These are phyloP conservation scores for Scheffersomyces ergatensis DNA, from an alignment of 805 yeast genomes.

Conservation along the genomic window DNA sequence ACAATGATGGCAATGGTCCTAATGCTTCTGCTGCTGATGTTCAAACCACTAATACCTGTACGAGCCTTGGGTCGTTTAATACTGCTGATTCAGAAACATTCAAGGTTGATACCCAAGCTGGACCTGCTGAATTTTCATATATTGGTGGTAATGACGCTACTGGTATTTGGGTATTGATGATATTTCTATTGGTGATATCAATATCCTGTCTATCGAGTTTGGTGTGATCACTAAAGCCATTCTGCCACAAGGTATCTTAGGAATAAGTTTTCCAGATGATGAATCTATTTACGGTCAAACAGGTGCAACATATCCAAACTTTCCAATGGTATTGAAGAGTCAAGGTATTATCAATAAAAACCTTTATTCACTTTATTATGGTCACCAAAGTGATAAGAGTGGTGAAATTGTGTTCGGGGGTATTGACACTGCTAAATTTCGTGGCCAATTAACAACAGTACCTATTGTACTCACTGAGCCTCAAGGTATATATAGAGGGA, in stretches of 20 bases:
- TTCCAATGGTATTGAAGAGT: slow-evolving; percentile 27
- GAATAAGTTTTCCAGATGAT: slow-evolving; percentile 14
- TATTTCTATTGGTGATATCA: slow-evolving; percentile 10
- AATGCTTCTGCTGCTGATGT: too few relatives aligned
- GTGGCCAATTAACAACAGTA: slow-evolving; percentile 13
- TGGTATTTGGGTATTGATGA: slow-evolving; percentile 45
- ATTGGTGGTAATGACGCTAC: slow-evolving; percentile 47
- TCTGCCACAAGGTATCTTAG: slow-evolving; percentile 22
- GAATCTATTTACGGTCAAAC: neutral
- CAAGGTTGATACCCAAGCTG: slow-evolving; percentile 20
- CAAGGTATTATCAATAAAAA: slow-evolving; percentile 27
- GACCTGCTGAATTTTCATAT: slow-evolving; percentile 32
- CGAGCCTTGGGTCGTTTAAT: slow-evolving; percentile 38
- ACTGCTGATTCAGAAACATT: slow-evolving; percentile 28
- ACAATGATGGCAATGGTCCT: too few relatives aligned
- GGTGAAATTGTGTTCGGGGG: slow-evolving; percentile 28
- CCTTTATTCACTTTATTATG: slow-evolving; percentile 31
- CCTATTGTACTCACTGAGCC: neutral
- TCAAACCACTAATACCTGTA: slow-evolving; percentile 17
- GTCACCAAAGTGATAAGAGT: slow-evolving; percentile 9
- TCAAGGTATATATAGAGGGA: neutral
- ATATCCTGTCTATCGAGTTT: neutral
- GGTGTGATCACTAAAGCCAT: slow-evolving; percentile 2
- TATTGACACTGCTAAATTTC: slow-evolving; percentile 23
- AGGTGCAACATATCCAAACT: slow-evolving; percentile 19